Evolutionary conservation across 176 grass and related monocot species (phyloP).

Genomic region (Tuctoria greenei): DNA sequence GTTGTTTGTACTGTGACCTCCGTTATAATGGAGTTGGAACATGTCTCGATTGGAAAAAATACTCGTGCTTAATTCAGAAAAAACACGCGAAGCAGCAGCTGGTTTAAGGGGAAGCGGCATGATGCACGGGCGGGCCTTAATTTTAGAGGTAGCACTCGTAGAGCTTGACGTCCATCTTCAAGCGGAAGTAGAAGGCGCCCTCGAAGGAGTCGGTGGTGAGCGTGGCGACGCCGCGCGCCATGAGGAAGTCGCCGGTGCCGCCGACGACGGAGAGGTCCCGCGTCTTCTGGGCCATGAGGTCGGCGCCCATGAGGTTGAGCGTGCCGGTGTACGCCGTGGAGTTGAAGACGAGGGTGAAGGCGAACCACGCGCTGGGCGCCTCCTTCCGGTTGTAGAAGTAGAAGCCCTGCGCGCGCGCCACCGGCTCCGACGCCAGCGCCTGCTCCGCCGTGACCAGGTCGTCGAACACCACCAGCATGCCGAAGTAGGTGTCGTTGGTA

Average conservation of each 20-base stretch:
- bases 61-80: no score
- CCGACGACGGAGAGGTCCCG: constrained; percentile 43
- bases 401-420: constrained; percentile 40
- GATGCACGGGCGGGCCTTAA: no score
- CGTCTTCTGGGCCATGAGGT: constrained; percentile 18
- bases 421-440: constrained; percentile 12
- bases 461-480: constrained; percentile 43
- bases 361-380: constrained; percentile 9
- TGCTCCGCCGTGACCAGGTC: constrained; percentile 28
- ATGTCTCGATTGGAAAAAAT: no score
- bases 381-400: constrained; percentile 42
- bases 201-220: constrained; percentile 7
- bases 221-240: constrained; percentile 47
- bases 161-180: constrained; percentile 49
- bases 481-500: constrained; percentile 33
- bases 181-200: constrained; percentile 29
- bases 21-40: no score
- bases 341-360: constrained; percentile 20
- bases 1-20: no score
- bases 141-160: constrained; percentile 40
- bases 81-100: no score
- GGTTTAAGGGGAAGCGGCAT: no score
- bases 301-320: constrained; percentile 49
- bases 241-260: constrained; percentile 57
- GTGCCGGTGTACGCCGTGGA: constrained; percentile 36